A percentile compares a stretch with the other conserved stretches of the same genome.
phyloP scores from a whole-genome alignment of 2,329 filamentous ascomycete species.

The Penicillium sp. region DNA sequence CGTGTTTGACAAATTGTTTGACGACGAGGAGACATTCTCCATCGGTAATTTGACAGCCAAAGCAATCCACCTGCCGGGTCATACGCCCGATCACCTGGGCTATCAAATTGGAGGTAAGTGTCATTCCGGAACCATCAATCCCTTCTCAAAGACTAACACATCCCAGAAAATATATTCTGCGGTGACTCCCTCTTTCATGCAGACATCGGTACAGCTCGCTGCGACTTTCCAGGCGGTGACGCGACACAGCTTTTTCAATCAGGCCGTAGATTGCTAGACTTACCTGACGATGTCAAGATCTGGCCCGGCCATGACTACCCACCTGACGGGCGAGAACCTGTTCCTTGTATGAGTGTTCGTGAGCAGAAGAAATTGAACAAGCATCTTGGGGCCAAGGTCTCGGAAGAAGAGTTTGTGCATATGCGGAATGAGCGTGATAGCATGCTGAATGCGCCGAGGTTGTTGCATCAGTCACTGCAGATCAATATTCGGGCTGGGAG shows the following conservation, averaged over 20 bases:
- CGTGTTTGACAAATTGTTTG: slow-evolving; percentile 55
- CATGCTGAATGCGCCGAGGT: slow-evolving; percentile 43
- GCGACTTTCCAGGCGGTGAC: slow-evolving; percentile 56
- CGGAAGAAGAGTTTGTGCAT: slow-evolving; percentile 47
- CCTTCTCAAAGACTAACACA: not conserved
- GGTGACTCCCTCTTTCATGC: slow-evolving; percentile 55
- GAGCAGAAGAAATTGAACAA: slow-evolving; percentile 50
- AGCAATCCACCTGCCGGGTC: slow-evolving; percentile 60
- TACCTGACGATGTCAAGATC: slow-evolving; percentile 48
- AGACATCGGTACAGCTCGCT: slow-evolving; percentile 54
- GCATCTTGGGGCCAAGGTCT: slow-evolving; percentile 47
- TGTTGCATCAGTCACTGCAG: slow-evolving; percentile 54
- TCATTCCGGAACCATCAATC: too few relatives aligned
- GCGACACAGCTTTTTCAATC: slow-evolving; percentile 48
- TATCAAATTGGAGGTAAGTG: slow-evolving; percentile 53
- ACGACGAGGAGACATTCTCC: slow-evolving; percentile 55
- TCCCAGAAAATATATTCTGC: slow-evolving; percentile 50
- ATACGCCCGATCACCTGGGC: slow-evolving; percentile 63
- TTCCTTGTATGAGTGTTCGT: slow-evolving; percentile 46
- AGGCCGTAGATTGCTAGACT: slow-evolving; percentile 41
- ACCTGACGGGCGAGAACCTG: slow-evolving; percentile 34
- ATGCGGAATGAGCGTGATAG: slow-evolving; percentile 47
- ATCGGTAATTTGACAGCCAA: slow-evolving; percentile 51
- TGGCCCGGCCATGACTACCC: slow-evolving; percentile 60
- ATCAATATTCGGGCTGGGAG: slow-evolving; percentile 53